Conservation (phyloP, 768 basidiomycete species). For the Russula ochroleuca region DNA sequence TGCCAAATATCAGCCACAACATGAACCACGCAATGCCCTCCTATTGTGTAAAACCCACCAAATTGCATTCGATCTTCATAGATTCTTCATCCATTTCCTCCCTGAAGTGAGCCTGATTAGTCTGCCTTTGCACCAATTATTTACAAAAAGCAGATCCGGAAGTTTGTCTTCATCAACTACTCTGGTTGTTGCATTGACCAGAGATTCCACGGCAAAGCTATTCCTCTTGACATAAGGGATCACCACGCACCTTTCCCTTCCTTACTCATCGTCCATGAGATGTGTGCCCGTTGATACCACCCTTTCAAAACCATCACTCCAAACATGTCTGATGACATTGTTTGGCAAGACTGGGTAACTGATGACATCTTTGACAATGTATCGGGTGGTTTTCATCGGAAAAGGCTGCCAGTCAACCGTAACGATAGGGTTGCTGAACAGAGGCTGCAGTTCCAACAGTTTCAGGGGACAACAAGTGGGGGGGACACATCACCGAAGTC, state of each 20-base stretch:
- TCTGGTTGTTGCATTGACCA: constrained; percentile 17
- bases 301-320: constrained; percentile 31
- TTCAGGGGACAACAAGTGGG: too few relatives aligned
- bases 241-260: constrained; percentile 35
- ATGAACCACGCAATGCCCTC: constrained; percentile 3
- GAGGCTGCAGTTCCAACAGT: too few relatives aligned
- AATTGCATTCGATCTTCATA: neutral
- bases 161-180: constrained; percentile 36
- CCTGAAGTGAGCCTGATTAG: constrained; percentile 29
- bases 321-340: constrained; percentile 21
- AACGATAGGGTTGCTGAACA: too few relatives aligned
- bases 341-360: constrained; percentile 15
- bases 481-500: too few relatives aligned
- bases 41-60: neutral
- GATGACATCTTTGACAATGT: neutral
- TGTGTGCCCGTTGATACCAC: constrained; percentile 35
- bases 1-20: neutral
- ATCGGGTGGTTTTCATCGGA: neutral
- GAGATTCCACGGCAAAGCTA: constrained; percentile 35
- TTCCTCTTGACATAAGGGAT: constrained; percentile 35
- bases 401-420: neutral
- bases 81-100: constrained; percentile 33
- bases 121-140: neutral
- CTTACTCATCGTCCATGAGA: constrained; percentile 37
- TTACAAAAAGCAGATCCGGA: constrained; percentile 22